phyloP scores from a whole-genome alignment of 768 basidiomycete genomes.

The Pleurotus djamor region DNA sequence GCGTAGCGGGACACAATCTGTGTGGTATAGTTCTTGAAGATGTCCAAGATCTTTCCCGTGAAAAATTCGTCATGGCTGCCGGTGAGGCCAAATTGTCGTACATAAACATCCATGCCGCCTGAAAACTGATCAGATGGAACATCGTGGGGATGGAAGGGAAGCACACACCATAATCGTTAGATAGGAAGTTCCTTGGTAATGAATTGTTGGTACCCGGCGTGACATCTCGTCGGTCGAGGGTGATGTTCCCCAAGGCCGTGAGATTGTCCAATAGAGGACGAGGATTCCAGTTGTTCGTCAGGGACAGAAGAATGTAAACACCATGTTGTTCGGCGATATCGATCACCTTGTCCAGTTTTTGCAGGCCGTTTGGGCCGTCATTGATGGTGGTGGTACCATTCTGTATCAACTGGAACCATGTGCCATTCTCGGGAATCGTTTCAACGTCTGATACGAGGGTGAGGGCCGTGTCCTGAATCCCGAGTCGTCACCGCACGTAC shows the following conservation, averaged over 20 bases:
- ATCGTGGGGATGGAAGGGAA: neutral
- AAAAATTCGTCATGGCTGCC: conserved; percentile 60
- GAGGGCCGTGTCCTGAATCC: neutral
- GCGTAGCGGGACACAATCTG: conserved; percentile 55
- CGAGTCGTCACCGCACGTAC: conserved; percentile 21
- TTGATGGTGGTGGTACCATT: conserved; percentile 55
- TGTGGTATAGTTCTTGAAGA: conserved; percentile 58
- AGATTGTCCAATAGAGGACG: conserved; percentile 16
- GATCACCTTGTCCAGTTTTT: conserved; percentile 42
- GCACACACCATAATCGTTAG: conserved; percentile 58
- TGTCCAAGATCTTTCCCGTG: conserved; percentile 39
- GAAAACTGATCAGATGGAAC: conserved; percentile 6
- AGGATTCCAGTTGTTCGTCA: conserved; percentile 52
- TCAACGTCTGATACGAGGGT: conserved; percentile 38
- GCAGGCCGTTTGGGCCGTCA: conserved; percentile 41
- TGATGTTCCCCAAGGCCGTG: neutral
- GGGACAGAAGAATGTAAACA: conserved; percentile 36
- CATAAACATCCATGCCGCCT: conserved; percentile 71
- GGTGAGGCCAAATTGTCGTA: conserved; percentile 42
- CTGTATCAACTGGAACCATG: conserved; percentile 60
- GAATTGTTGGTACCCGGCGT: conserved; percentile 30
- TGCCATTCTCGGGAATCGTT: conserved; percentile 50
- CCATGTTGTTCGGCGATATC: conserved; percentile 37
- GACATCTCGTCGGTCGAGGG: conserved; percentile 7
- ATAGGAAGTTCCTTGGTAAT: conserved; percentile 50